Conservation (phyloP, 306 rosid species). For the Ammopiptanthus mongolicus region DNA sequence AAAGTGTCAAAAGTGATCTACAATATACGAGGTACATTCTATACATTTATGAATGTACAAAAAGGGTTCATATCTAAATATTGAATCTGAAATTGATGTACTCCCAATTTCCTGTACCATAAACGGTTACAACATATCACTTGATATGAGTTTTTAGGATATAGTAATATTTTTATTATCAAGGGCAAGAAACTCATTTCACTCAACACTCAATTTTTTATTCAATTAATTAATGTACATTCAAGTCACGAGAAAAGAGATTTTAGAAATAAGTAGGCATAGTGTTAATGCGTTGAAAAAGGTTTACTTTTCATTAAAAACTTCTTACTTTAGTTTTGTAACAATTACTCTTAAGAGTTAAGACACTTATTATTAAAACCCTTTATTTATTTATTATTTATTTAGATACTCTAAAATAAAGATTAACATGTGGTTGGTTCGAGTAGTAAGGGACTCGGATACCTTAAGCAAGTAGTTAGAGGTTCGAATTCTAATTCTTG, state of each 20-base stretch:
- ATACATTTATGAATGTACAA: not conserved
- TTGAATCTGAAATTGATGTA: not conserved
- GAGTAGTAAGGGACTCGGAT: no score
- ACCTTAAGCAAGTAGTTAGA: no score
- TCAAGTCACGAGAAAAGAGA: not conserved
- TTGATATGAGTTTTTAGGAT: not conserved
- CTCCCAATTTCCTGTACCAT: not conserved
- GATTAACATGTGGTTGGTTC: no score
- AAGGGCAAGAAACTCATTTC: not conserved
- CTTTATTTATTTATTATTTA: no score
- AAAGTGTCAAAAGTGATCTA: not conserved
- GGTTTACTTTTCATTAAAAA: no score
- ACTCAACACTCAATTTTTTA: not conserved
- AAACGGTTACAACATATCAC: not conserved
- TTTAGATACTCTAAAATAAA: no score
- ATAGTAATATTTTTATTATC: not conserved
- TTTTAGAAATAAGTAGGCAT: no score
- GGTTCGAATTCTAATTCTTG: no score
- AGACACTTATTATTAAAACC: no score
- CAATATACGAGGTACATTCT: not conserved
- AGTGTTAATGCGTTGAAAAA: no score
- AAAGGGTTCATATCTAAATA: not conserved
- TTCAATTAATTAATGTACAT: not conserved
- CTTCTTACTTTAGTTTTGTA: no score
- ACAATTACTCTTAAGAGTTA: no score